A percentile compares a stretch with the other conserved stretches of the same genome.
These are phyloP conservation scores for Microcyclospora tardicrescens DNA, from an alignment of 2,329 filamentous ascomycete species.

Conservation along the genomic window DNA sequence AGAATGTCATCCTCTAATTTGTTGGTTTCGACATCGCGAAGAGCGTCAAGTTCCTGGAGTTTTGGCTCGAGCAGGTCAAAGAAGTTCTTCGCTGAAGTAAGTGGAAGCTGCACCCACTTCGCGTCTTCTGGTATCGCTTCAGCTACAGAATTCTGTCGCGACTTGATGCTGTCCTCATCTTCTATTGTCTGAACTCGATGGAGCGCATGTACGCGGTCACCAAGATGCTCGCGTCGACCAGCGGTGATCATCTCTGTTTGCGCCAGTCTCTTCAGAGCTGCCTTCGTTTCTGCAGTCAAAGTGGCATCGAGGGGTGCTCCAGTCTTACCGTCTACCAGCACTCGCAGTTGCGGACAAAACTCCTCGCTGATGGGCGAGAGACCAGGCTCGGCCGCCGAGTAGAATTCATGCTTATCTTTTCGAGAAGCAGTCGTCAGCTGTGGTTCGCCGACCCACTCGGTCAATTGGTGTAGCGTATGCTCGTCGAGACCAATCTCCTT, in stretches of 20 bases:
- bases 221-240: conserved; percentile 17
- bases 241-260: conserved; percentile 31
- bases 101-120: conserved; percentile 53
- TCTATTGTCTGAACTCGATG: conserved; percentile 1
- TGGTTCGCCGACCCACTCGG: conserved; percentile 29
- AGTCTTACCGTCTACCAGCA: conserved; percentile 53
- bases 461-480: conserved; percentile 53
- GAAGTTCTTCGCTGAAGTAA: conserved; percentile 67
- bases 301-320: conserved; percentile 56
- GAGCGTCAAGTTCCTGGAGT: conserved; percentile 52
- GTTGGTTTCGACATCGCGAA: conserved; percentile 54
- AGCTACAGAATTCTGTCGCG: not conserved
- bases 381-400: conserved; percentile 11
- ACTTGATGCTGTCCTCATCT: not conserved
- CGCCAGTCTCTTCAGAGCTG: conserved; percentile 50
- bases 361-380: conserved; percentile 17
- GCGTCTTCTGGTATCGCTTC: conserved; percentile 8
- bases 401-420: conserved; percentile 8
- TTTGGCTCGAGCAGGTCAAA: conserved; percentile 64
- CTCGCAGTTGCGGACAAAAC: conserved; percentile 56
- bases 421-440: not conserved
- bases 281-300: conserved; percentile 51
- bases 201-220: conserved; percentile 3
- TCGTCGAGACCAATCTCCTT: conserved; percentile 57
- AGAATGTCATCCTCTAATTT: conserved; percentile 51